These are phyloP conservation scores for Paramecium pentaurelia DNA, from an alignment of 73 alveolate species.

Conservation along the genomic window DNA sequence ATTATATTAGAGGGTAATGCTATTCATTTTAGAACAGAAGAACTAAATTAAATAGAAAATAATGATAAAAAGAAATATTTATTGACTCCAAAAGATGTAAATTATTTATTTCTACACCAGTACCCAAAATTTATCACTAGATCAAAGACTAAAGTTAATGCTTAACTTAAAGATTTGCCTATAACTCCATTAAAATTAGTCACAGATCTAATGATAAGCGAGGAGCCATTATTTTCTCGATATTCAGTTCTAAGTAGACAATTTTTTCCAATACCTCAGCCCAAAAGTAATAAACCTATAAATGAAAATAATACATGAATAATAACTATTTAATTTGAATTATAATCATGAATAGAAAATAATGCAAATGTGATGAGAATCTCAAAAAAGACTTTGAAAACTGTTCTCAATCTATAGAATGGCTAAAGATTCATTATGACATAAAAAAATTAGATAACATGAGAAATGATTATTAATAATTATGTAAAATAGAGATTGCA, in stretches of 20 bases:
- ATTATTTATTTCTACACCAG: background rate
- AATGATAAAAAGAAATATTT: background rate
- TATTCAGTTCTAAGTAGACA: background rate
- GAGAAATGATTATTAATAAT: background rate
- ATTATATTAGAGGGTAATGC: background rate
- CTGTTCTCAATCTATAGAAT: background rate
- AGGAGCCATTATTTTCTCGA: background rate
- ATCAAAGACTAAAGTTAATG: background rate
- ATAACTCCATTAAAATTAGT: background rate
- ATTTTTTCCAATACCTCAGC: background rate
- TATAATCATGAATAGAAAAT: background rate
- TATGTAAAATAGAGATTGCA: background rate
- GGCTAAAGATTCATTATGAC: background rate
- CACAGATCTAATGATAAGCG: background rate
- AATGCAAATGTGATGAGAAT: background rate
- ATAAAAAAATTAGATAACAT: background rate
- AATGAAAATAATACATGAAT: background rate
- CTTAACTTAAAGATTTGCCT: background rate
- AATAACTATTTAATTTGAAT: background rate
- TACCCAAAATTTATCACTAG: background rate
- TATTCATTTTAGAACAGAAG: background rate
- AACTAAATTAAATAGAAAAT: background rate
- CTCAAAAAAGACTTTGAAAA: background rate
- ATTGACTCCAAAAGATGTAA: conserved; percentile 8
- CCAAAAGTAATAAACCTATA: background rate